phyloP scores from a whole-genome alignment of 2,329 filamentous ascomycete species.

The Fusarium sacchari region DNA sequence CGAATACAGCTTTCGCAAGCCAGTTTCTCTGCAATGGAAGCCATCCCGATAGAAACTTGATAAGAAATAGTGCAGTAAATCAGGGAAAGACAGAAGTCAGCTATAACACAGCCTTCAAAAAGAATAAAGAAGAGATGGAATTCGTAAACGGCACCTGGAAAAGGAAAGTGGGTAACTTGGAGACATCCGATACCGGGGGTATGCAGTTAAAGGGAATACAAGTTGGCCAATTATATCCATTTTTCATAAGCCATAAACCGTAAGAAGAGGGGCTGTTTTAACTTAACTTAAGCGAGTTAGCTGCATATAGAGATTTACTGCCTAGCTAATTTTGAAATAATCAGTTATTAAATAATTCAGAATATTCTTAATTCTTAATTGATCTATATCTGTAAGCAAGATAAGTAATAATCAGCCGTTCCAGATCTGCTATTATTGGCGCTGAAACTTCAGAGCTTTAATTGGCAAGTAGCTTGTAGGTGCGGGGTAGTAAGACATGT shows the following conservation, averaged over 20 bases:
- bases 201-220: not conserved
- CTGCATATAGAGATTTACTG: too few relatives aligned
- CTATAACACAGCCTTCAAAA: not conserved
- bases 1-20: slow-evolving; percentile 30
- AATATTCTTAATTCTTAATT: not conserved
- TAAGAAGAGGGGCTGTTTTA: not conserved
- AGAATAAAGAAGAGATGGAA: not conserved
- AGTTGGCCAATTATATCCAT: not conserved
- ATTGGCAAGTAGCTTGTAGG: not conserved
- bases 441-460: not conserved
- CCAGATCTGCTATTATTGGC: not conserved
- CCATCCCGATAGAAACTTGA: not conserved
- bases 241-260: not conserved
- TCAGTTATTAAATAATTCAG: too few relatives aligned
- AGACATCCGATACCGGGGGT: not conserved
- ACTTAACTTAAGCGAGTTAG: too few relatives aligned
- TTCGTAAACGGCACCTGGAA: not conserved
- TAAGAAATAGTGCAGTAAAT: not conserved
- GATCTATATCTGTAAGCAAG: rapidly evolving
- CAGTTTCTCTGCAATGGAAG: slow-evolving; percentile 10
- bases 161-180: not conserved
- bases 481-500: not conserved
- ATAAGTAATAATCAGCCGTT: not conserved
- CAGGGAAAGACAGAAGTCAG: not conserved
- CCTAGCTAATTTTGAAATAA: too few relatives aligned